These are phyloP conservation scores for Phytophthora cactorum DNA, from an alignment of 352 stramenopile genomes.

Conservation along the genomic window DNA sequence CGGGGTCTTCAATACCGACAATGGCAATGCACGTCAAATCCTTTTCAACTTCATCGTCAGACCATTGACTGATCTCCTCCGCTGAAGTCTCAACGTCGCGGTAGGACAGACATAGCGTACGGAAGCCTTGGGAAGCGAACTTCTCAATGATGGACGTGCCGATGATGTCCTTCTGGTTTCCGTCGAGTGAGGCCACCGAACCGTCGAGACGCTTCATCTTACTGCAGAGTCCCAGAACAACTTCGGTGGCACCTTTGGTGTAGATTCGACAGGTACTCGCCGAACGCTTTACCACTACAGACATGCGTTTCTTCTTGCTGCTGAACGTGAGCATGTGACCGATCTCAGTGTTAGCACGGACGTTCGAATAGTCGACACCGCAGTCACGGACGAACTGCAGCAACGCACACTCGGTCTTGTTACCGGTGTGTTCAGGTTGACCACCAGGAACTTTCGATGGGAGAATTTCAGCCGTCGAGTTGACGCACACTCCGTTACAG, in stretches of 20 bases:
- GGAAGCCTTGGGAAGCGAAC: constrained; percentile 81
- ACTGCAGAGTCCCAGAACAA: constrained; percentile 74
- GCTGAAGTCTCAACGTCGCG: constrained; percentile 72
- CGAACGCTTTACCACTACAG: constrained; percentile 64
- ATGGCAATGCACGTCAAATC: constrained; percentile 90
- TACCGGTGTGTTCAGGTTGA: constrained; percentile 78
- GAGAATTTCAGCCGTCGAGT: constrained; percentile 80
- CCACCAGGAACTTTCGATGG: constrained; percentile 51
- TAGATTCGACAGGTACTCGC: constrained; percentile 66
- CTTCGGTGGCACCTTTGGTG: constrained; percentile 79
- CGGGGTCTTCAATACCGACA: constrained; percentile 94
- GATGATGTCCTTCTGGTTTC: constrained; percentile 71
- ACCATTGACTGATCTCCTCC: constrained; percentile 72
- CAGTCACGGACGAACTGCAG: constrained; percentile 78
- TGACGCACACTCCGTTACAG: constrained; percentile 70
- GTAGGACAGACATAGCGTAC: constrained; percentile 88
- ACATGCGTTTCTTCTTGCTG: constrained; percentile 87
- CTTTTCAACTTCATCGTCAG: constrained; percentile 83
- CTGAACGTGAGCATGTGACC: constrained; percentile 86
- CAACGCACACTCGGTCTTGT: constrained; percentile 84
- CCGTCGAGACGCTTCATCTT: constrained; percentile 74
- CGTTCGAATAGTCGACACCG: constrained; percentile 62
- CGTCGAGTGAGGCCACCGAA: constrained; percentile 55
- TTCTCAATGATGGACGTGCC: constrained; percentile 71
- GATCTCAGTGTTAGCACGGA: constrained; percentile 59